These are phyloP conservation scores for Lomentospora prolificans DNA, from an alignment of 2,329 filamentous ascomycete genomes.

Conservation along the genomic window DNA sequence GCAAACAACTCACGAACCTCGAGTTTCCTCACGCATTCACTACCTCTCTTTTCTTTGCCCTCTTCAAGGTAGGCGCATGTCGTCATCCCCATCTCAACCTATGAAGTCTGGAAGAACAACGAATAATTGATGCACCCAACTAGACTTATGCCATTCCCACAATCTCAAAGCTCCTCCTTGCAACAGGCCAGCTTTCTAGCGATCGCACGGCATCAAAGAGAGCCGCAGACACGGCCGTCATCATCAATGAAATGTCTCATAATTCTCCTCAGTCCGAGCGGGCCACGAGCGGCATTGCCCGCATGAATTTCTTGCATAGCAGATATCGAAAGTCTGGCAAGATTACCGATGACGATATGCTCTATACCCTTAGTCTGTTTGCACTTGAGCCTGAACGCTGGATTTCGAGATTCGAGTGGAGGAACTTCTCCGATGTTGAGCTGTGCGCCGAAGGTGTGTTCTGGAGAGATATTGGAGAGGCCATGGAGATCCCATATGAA, in stretches of 20 bases:
- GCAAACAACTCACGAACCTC: slow-evolving; percentile 17
- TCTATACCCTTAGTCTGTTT: slow-evolving; percentile 55
- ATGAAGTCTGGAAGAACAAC: too few relatives aligned
- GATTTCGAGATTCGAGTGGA: slow-evolving; percentile 47
- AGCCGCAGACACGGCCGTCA: slow-evolving; percentile 38
- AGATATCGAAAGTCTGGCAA: slow-evolving; percentile 46
- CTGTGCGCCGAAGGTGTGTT: slow-evolving; percentile 44
- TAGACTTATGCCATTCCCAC: slow-evolving; percentile 43
- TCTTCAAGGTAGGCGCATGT: slow-evolving; percentile 47
- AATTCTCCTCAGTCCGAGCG: slow-evolving; percentile 32
- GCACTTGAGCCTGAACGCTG: slow-evolving; percentile 45
- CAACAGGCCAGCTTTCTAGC: slow-evolving; percentile 37
- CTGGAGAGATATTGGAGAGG: slow-evolving; percentile 47
- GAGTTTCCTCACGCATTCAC: slow-evolving; percentile 46
- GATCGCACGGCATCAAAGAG: slow-evolving; percentile 38
- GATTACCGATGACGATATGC: slow-evolving; percentile 52
- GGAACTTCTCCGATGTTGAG: slow-evolving; percentile 42
- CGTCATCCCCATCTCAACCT: too few relatives aligned
- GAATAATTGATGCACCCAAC: too few relatives aligned
- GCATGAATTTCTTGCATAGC: slow-evolving; percentile 55
- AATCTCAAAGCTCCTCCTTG: slow-evolving; percentile 37
- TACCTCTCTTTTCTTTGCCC: slow-evolving; percentile 45
- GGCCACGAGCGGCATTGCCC: slow-evolving; percentile 41
- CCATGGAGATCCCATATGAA: slow-evolving; percentile 40
- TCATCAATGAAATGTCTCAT: slow-evolving; percentile 37